phyloP scores from a whole-genome alignment of 176 grass and related monocot genomes.

The Triticum dicoccoides region DNA sequence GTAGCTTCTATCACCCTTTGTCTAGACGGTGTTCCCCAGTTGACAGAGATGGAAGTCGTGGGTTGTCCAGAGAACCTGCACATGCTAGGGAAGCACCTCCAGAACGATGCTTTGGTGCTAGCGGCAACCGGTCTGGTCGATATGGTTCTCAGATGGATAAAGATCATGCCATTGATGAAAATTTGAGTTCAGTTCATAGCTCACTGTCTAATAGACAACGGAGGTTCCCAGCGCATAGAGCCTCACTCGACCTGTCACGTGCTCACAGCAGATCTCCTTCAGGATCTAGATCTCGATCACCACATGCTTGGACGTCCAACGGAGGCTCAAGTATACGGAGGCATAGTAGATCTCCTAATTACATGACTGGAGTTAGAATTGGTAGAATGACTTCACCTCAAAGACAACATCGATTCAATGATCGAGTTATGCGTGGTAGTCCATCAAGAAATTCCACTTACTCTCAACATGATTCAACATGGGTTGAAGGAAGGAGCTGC shows the following conservation, averaged over 20 bases:
- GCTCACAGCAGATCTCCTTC: conserved; percentile 67
- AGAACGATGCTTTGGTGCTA: conserved; percentile 50
- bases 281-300: conserved; percentile 81
- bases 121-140: conserved; percentile 38
- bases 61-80: conserved; percentile 40
- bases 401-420: conserved; percentile 55
- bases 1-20: conserved; percentile 34
- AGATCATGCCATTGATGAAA: conserved; percentile 40
- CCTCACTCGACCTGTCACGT: conserved; percentile 50
- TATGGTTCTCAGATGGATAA: conserved; percentile 56
- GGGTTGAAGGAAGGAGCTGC: conserved; percentile 70
- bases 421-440: conserved; percentile 44
- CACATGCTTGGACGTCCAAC: conserved; percentile 68
- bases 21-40: conserved; percentile 45
- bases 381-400: conserved; percentile 54
- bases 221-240: conserved; percentile 45
- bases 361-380: conserved; percentile 42
- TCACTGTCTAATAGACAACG: conserved; percentile 51
- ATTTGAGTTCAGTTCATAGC: conserved; percentile 40
- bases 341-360: conserved; percentile 62
- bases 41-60: conserved; percentile 37
- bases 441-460: conserved; percentile 46
- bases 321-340: conserved; percentile 45
- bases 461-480: conserved; percentile 52
- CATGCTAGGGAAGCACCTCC: conserved; percentile 53